Evolutionary conservation across 2,329 filamentous ascomycete genomes (phyloP).

Genomic region (Xylaria sp.): DNA sequence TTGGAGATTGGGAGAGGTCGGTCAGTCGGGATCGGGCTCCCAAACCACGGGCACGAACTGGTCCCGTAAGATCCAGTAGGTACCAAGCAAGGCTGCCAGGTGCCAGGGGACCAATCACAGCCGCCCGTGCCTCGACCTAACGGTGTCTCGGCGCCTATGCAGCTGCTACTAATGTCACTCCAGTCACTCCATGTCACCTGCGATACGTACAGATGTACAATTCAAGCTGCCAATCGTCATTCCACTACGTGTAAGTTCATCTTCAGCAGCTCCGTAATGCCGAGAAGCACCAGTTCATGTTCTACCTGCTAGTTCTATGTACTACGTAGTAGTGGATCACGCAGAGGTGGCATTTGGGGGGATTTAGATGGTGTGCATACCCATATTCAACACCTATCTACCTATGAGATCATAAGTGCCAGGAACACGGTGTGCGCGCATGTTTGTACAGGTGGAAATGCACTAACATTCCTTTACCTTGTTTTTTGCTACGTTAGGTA

Average conservation of each 20-base stretch:
- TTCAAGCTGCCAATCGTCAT: neutral
- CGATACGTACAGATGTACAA: neutral
- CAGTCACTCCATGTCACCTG: neutral
- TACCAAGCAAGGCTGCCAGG: too few relatives aligned
- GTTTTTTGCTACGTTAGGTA: too few relatives aligned
- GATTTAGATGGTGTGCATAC: neutral
- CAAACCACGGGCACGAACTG: neutral
- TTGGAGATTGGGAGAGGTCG: neutral
- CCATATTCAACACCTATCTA: too few relatives aligned
- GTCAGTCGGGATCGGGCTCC: neutral
- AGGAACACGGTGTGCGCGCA: too few relatives aligned
- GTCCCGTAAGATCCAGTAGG: neutral
- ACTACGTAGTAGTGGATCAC: too few relatives aligned
- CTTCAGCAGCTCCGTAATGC: neutral
- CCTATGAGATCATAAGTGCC: too few relatives aligned
- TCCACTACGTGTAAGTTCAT: neutral
- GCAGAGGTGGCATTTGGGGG: neutral
- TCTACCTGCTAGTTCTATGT: too few relatives aligned
- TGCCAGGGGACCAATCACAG: too few relatives aligned
- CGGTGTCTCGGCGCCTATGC: too few relatives aligned
- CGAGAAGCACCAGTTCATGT: neutral
- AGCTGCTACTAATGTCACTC: neutral
- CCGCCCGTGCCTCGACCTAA: too few relatives aligned
- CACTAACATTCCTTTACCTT: neutral
- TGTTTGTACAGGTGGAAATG: too few relatives aligned